phyloP scores from a whole-genome alignment of 2,329 filamentous ascomycete genomes.

The Peltaster fructicola region DNA sequence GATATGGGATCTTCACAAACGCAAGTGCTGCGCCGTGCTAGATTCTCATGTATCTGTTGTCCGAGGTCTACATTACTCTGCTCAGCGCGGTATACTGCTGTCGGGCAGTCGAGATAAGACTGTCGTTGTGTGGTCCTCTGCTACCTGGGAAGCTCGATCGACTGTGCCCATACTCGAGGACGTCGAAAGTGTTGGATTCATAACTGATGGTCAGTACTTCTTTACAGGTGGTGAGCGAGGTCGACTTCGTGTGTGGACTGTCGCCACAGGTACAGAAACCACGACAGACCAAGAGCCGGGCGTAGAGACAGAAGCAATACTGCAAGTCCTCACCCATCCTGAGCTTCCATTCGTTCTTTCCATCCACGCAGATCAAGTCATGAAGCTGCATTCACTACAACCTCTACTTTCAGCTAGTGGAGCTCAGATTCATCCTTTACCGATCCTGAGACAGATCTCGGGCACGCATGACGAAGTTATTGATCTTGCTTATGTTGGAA shows the following conservation, averaged over 20 bases:
- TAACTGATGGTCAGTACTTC: slow-evolving; percentile 51
- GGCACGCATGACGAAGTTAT: slow-evolving; percentile 97
- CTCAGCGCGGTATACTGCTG: slow-evolving; percentile 55
- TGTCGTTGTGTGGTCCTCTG: slow-evolving; percentile 75
- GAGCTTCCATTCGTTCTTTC: slow-evolving; percentile 56
- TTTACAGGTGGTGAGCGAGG: slow-evolving; percentile 78
- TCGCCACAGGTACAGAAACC: slow-evolving; percentile 58
- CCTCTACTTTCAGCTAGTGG: slow-evolving; percentile 20
- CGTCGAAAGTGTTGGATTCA: slow-evolving; percentile 68
- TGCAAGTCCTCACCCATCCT: slow-evolving; percentile 50
- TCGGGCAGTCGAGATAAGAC: slow-evolving; percentile 88
- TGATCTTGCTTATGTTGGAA: slow-evolving; percentile 72
- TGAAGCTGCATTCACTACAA: slow-evolving; percentile 51
- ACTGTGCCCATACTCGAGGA: slow-evolving; percentile 74
- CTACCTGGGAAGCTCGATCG: slow-evolving; percentile 65
- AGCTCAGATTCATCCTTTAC: slow-evolving; percentile 25
- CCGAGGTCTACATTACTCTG: slow-evolving; percentile 67
- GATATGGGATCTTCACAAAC: slow-evolving; percentile 80
- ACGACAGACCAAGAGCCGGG: slow-evolving; percentile 52
- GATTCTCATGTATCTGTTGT: slow-evolving; percentile 94
- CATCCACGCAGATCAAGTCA: slow-evolving; percentile 75
- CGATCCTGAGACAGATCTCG: slow-evolving; percentile 60
- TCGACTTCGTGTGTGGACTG: slow-evolving; percentile 67
- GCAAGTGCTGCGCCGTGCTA: slow-evolving; percentile 55
- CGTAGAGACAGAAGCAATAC: slow-evolving; percentile 47